A percentile compares a stretch with the other conserved stretches of the same genome.
These are phyloP conservation scores for Coniosporium apollinis DNA, from an alignment of 495 filamentous ascomycete genomes.

Conservation along the genomic window DNA sequence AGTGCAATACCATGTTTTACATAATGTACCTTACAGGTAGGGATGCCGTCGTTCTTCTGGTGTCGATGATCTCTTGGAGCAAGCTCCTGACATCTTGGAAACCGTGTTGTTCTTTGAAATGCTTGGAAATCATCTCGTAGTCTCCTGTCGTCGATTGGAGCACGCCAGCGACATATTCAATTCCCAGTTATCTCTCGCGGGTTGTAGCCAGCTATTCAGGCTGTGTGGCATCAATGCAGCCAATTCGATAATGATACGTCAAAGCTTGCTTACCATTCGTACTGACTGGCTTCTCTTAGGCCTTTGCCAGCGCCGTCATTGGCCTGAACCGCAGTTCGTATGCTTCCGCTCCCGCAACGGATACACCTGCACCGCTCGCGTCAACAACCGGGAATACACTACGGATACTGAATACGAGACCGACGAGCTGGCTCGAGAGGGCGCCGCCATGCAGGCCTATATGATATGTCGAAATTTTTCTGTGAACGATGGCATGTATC, in stretches of 20 bases:
- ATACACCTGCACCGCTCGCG: constrained; percentile 78
- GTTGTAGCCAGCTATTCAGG: too few relatives aligned
- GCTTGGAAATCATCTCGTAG: too few relatives aligned
- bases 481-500: constrained; percentile 87
- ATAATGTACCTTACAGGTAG: constrained; percentile 53
- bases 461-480: constrained; percentile 98
- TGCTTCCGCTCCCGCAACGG: constrained; percentile 53
- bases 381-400: constrained; percentile 94
- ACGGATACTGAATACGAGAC: constrained; percentile 72
- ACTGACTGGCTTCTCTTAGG: constrained; percentile 31
- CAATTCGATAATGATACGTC: too few relatives aligned
- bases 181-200: too few relatives aligned
- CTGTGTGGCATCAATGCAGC: too few relatives aligned
- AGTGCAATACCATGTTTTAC: constrained; percentile 39
- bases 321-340: constrained; percentile 86
- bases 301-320: constrained; percentile 88
- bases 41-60: too few relatives aligned
- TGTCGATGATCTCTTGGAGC: too few relatives aligned
- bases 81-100: too few relatives aligned
- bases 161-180: too few relatives aligned
- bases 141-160: too few relatives aligned
- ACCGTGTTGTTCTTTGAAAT: too few relatives aligned
- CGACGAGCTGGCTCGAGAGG: constrained; percentile 73
- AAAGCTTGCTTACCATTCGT: constrained; percentile 2
- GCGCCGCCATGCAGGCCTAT: constrained; percentile 91